Conservation (phyloP, 1,284 basidiomycete species). For the Microbotryum violaceum region DNA sequence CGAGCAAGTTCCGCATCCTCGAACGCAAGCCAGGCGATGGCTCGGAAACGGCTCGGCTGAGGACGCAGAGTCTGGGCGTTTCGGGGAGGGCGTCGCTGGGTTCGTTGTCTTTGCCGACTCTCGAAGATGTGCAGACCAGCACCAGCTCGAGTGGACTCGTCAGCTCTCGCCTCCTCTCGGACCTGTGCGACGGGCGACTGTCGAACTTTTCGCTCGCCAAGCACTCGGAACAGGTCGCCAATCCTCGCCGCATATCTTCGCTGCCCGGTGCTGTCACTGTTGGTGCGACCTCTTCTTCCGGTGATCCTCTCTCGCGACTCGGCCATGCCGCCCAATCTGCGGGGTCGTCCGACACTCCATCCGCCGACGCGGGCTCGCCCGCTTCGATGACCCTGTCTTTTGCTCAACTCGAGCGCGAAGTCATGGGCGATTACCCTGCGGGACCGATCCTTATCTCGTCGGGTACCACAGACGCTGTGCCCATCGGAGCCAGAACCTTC, state of each 20-base stretch:
- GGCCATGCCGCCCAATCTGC: neutral
- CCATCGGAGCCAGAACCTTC: conserved; percentile 3
- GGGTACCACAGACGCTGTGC: conserved; percentile 3
- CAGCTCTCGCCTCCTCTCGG: conserved; percentile 1
- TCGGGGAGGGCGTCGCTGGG: neutral
- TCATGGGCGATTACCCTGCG: neutral
- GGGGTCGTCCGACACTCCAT: neutral
- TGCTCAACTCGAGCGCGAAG: neutral
- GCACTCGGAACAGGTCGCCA: too few species aligned
- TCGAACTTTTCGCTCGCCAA: too few species aligned
- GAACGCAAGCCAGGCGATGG: conserved; percentile 9
- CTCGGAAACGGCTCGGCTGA: neutral
- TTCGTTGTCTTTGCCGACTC: conserved; percentile 7
- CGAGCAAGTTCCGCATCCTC: conserved; percentile 16
- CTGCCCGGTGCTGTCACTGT: too few species aligned
- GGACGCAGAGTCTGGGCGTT: conserved; percentile 6
- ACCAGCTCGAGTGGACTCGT: neutral
- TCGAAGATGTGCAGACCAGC: neutral
- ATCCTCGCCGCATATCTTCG: too few species aligned
- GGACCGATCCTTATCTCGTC: neutral
- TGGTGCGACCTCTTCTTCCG: too few species aligned
- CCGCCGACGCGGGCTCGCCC: neutral
- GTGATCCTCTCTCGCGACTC: neutral
- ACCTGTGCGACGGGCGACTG: neutral
- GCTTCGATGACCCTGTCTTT: neutral